Conservation (phyloP, 75 land plant species). For the Azolla pinnata region DNA sequence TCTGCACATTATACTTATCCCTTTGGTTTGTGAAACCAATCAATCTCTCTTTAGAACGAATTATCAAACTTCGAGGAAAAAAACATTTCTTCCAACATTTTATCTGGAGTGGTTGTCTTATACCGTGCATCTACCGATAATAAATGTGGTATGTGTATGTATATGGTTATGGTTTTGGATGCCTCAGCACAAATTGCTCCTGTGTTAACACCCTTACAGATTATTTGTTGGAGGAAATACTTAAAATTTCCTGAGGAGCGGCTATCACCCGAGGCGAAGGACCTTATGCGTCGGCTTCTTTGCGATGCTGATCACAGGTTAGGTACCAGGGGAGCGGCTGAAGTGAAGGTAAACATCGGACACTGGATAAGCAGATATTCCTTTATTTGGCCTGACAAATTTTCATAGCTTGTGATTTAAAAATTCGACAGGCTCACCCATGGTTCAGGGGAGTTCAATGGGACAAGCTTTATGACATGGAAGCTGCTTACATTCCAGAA, state of each 20-base stretch:
- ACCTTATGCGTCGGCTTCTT: conserved; percentile 72
- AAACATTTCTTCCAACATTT: too few species aligned
- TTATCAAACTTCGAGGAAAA: too few species aligned
- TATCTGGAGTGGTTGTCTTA: too few species aligned
- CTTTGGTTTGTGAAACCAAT: too few species aligned
- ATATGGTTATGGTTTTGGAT: background rate
- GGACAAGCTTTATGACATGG: conserved; percentile 50
- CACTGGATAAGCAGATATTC: too few species aligned
- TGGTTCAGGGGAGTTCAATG: conserved; percentile 46
- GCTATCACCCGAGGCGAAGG: conserved; percentile 74
- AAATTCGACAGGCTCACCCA: conserved; percentile 34
- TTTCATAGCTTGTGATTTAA: background rate
- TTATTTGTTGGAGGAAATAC: conserved; percentile 89
- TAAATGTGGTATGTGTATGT: too few species aligned
- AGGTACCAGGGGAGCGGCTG: conserved; percentile 62
- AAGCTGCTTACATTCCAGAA: conserved; percentile 56
- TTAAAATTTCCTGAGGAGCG: conserved; percentile 84
- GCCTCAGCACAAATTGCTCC: too few species aligned
- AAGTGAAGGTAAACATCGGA: conserved; percentile 57
- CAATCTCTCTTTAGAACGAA: too few species aligned
- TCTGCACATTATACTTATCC: too few species aligned
- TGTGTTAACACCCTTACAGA: too few species aligned
- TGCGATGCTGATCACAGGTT: conserved; percentile 95
- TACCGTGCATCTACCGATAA: too few species aligned
- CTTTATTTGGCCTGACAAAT: too few species aligned